These are phyloP conservation scores for Boletus edulis DNA, from an alignment of 768 basidiomycete species.

Conservation along the genomic window DNA sequence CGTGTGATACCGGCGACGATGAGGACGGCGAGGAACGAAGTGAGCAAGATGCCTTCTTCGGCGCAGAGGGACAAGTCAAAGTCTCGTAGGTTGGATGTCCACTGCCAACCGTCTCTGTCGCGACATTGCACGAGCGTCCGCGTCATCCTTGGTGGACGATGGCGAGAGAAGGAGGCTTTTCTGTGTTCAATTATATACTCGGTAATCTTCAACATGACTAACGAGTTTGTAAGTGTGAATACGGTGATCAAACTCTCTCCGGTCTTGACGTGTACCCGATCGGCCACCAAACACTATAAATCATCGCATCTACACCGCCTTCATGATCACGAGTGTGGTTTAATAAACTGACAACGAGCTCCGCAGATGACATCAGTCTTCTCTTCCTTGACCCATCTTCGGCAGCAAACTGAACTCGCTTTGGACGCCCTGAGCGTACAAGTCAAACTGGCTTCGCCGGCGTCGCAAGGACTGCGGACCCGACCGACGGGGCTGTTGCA, in stretches of 20 bases:
- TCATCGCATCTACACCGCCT: too few species aligned
- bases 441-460: slow-evolving; percentile 9
- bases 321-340: too few species aligned
- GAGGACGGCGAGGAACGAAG: slow-evolving; percentile 47
- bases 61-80: slow-evolving; percentile 84
- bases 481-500: background rate
- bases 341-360: too few species aligned
- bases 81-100: slow-evolving; percentile 53
- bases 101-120: slow-evolving; percentile 64
- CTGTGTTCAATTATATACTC: background rate
- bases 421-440: slow-evolving; percentile 11
- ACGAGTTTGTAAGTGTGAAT: too few species aligned
- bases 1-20: slow-evolving; percentile 42
- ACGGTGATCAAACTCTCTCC: too few species aligned
- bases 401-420: slow-evolving; percentile 18
- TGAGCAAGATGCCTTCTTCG: slow-evolving; percentile 68
- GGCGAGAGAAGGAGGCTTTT: too few species aligned
- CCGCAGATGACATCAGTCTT: background rate
- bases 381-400: background rate
- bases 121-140: slow-evolving; percentile 36
- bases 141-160: slow-evolving; percentile 29
- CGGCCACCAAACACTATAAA: too few species aligned
- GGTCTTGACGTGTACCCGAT: too few species aligned
- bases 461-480: slow-evolving; percentile 1
- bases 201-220: background rate